Percentiles rank a stretch among this genome's conserved stretches.
Conservation (phyloP, 2,329 filamentous ascomycete genomes). For the Epichloe sp. region DNA sequence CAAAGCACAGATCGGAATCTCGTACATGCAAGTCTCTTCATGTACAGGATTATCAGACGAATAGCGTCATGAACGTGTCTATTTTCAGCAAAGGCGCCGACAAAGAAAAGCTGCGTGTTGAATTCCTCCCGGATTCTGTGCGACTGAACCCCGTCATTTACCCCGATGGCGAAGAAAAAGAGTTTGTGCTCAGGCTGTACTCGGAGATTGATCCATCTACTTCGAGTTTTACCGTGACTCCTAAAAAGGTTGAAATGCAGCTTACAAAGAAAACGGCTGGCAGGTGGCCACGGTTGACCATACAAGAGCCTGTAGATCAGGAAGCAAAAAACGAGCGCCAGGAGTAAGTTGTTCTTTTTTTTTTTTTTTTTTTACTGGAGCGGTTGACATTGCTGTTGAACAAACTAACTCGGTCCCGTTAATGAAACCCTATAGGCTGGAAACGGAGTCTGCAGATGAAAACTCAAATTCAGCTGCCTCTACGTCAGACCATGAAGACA, state of each 20-base stretch:
- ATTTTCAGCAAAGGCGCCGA: constrained; percentile 30
- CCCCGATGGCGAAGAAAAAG: constrained; percentile 39
- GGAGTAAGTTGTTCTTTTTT: background rate
- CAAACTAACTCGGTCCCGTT: background rate
- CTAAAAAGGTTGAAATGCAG: constrained; percentile 68
- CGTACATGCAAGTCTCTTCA: constrained; percentile 7
- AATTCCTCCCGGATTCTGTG: constrained; percentile 17
- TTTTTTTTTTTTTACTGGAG: background rate
- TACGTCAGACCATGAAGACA: background rate
- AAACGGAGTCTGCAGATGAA: background rate
- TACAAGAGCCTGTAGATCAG: background rate
- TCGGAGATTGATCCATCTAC: constrained; percentile 46
- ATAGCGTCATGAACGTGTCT: constrained; percentile 22
- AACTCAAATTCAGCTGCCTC: background rate
- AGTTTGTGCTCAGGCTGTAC: constrained; percentile 51
- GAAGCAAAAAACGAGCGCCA: background rate
- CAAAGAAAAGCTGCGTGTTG: constrained; percentile 26
- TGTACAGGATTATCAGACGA: constrained; percentile 25
- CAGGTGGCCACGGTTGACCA: constrained; percentile 46
- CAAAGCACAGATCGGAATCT: too few relatives aligned
- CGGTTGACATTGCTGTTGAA: background rate
- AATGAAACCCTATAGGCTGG: background rate
- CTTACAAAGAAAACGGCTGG: constrained; percentile 54
- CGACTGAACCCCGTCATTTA: constrained; percentile 18
- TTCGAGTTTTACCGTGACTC: constrained; percentile 52